A percentile compares a stretch with the other conserved stretches of the same genome.
These are phyloP conservation scores for Pyracantha coccinea DNA, from an alignment of 331 rosid species.

Conservation along the genomic window DNA sequence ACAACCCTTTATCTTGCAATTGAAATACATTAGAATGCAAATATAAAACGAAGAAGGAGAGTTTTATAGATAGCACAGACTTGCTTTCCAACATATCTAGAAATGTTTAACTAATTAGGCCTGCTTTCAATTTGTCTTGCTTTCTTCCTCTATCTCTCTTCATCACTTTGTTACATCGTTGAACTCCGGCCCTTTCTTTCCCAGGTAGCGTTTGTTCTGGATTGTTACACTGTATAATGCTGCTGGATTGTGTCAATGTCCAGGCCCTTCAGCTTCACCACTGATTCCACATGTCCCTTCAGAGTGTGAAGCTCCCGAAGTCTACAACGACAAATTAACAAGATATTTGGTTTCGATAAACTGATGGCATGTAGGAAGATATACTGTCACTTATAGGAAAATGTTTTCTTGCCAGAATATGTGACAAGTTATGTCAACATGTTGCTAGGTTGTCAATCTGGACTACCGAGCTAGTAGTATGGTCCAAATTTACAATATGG, in stretches of 20 bases:
- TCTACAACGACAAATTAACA: conserved; percentile 29
- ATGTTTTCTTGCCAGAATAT: not conserved
- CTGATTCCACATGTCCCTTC: conserved; percentile 97
- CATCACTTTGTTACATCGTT: conserved; percentile 12
- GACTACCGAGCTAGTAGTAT: not conserved
- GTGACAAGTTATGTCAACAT: not conserved
- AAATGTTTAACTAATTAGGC: conserved; percentile 26
- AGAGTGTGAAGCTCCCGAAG: conserved; percentile 95
- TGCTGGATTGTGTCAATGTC: conserved; percentile 95
- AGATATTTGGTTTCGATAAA: not conserved
- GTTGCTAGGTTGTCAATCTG: not conserved
- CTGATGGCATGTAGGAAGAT: not conserved
- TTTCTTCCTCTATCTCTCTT: not conserved
- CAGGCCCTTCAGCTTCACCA: conserved; percentile 92
- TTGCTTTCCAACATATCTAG: conserved; percentile 30
- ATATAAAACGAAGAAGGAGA: conserved; percentile 20
- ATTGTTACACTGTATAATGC: conserved; percentile 81
- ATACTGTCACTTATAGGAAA: not conserved
- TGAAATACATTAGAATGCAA: conserved; percentile 23
- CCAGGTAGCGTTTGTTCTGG: not conserved
- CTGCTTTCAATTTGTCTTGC: conserved; percentile 4
- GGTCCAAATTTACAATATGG: not conserved
- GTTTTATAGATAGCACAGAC: conserved; percentile 23
- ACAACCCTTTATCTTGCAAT: conserved; percentile 17
- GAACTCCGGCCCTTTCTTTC: conserved; percentile 20